Conservation (phyloP, 352 stramenopile genomes). For the Phytophthora pini region DNA sequence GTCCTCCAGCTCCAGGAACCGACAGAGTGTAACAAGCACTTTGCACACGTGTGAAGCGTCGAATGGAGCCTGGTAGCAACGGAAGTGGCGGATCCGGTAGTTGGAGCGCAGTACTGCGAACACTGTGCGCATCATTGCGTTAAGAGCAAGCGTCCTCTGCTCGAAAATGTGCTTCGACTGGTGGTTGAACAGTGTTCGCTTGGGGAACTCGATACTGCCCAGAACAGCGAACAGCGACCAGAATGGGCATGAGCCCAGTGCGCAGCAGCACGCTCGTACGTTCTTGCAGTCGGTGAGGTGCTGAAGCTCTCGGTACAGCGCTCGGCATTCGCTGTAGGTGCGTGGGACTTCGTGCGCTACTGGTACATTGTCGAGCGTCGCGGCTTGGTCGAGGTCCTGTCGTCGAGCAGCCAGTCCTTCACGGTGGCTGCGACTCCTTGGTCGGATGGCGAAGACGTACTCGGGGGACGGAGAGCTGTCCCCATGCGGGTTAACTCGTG, state of each 20-base stretch:
- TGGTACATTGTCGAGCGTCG: constrained; percentile 20
- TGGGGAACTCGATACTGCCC: constrained; percentile 55
- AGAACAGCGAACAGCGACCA: constrained; percentile 59
- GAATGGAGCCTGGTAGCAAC: constrained; percentile 23
- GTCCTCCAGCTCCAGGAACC: constrained; percentile 47
- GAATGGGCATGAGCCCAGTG: constrained; percentile 63
- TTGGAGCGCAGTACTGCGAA: constrained; percentile 38
- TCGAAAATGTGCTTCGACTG: constrained; percentile 46
- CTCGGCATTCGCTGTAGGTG: constrained; percentile 64
- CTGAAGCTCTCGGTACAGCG: constrained; percentile 51
- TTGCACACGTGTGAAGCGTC: constrained; percentile 36
- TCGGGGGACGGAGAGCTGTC: constrained; percentile 30
- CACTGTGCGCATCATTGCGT: constrained; percentile 39
- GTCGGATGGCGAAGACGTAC: constrained; percentile 62
- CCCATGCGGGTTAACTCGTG: constrained; percentile 37
- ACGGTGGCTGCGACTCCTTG: constrained; percentile 15
- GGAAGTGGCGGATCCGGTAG: constrained; percentile 44
- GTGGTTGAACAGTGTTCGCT: constrained; percentile 53
- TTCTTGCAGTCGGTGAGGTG: constrained; percentile 50
- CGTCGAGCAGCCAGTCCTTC: constrained; percentile 14
- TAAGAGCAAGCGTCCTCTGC: constrained; percentile 33
- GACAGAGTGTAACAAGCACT: constrained; percentile 41
- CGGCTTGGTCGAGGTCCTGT: constrained; percentile 37
- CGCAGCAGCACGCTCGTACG: constrained; percentile 51
- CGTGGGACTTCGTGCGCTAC: constrained; percentile 50